Evolutionary conservation across 75 land plant genomes (phyloP), one percentile per base, ranked within the genome.

Genomic region (Cryptomeria japonica): DNA sequence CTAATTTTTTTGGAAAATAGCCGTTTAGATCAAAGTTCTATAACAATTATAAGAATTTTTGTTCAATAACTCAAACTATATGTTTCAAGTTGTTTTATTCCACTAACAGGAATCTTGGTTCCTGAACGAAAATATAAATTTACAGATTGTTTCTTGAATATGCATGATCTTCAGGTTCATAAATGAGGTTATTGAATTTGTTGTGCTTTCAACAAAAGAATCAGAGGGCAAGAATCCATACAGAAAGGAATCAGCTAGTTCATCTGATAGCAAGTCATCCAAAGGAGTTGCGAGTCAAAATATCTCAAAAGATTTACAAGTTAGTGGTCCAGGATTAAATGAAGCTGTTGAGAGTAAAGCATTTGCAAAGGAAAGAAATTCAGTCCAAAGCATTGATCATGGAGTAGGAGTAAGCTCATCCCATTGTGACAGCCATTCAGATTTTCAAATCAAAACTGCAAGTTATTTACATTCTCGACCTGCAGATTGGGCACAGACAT

Each of bases 401-500:
- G 83, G 88, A 82, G 86, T 46, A 31, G 34, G 51, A 25, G 39
- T 37, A 58, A 44, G 49, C 11, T 46, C 84, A 44, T 82, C 84
- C 10, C 47, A 82, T 82, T 25, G 28, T 39, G 84, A 82, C 14
- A 82, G 84, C 53, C 41, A 82, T 82, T 82, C 84, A 41, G 47
- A 42, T 12, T n/a, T 44, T 46, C 47, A 82, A n/a, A 38, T n/a
- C 3, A 82, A 44, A 42, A 46, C 86, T 34, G 37, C 55, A 42
- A 42, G n/a, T 41, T 75, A 80, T 79, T 41, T 44, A 34, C 93
- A 86, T 15, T 78, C 88, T 36, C 88, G 84, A 9, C 84, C 93
- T 56, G 95, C 93, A 80, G 99, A 96, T 76, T 97, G 99, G 99
- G 99, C 95, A 5, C 90, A 91, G 47, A 87, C 85, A 14, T 64